These are phyloP conservation scores for Buddleja alternifolia DNA, from an alignment of 257 asterid genomes.

Conservation along the genomic window DNA sequence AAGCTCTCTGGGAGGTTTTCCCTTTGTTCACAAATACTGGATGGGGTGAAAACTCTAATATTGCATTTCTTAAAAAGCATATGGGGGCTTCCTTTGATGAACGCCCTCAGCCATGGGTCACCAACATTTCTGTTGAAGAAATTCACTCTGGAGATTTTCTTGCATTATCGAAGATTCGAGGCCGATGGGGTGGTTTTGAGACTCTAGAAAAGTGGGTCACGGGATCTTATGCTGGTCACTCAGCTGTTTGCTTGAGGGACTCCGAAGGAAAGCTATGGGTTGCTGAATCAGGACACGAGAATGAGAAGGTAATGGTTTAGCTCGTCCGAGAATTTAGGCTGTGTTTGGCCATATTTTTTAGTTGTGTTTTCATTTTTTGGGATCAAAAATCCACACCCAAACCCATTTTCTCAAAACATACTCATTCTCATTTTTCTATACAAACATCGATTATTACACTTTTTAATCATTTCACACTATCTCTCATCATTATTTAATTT, in stretches of 20 bases:
- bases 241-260: conserved; percentile 86
- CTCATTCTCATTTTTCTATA: no score
- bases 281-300: conserved; percentile 86
- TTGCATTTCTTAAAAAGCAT: conserved; percentile 77
- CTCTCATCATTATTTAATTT: no score
- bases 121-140: conserved; percentile 60
- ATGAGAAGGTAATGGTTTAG: conserved; percentile 59
- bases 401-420: no score
- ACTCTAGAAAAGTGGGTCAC: conserved; percentile 91
- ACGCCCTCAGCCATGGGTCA: conserved; percentile 88
- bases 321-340: conserved; percentile 1
- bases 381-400: no score
- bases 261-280: conserved; percentile 84
- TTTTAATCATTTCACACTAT: no score
- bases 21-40: conserved; percentile 77
- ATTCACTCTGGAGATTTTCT: conserved; percentile 89
- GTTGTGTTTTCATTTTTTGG: no score
- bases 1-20: conserved; percentile 84
- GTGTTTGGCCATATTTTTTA: no score
- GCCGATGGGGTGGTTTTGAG: conserved; percentile 94
- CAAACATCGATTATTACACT: no score
- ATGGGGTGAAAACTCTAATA: conserved; percentile 80
- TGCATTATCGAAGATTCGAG: conserved; percentile 78
- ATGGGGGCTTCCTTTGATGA: conserved; percentile 79
- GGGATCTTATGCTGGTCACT: conserved; percentile 86